A percentile compares a stretch with the other conserved stretches of the same genome.
phyloP scores from a whole-genome alignment of 768 basidiomycete species.

The Cubamyces lactineus region DNA sequence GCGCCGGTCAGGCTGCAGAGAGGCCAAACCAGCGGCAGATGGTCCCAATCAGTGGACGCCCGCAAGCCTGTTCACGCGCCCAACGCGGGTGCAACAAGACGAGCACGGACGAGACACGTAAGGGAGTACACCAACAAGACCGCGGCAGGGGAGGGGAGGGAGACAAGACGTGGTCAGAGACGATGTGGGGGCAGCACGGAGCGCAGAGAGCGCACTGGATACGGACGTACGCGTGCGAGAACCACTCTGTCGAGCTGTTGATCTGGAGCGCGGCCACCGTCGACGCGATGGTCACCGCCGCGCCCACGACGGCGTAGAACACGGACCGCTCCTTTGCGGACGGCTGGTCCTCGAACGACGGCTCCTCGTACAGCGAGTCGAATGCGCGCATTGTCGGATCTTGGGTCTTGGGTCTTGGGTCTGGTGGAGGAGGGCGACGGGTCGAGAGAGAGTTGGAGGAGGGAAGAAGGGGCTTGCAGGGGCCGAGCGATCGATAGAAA shows the following conservation, averaged over 20 bases:
- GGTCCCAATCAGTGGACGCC: conserved; percentile 5
- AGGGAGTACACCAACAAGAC: background rate
- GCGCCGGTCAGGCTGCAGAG: background rate
- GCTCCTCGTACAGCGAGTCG: conserved; percentile 23
- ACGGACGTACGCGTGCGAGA: conserved; percentile 26
- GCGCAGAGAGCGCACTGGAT: background rate
- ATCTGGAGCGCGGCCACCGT: conserved; percentile 23
- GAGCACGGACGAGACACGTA: background rate
- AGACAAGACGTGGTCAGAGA: conserved; percentile 5
- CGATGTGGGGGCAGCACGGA: background rate
- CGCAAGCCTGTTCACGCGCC: conserved; percentile 9
- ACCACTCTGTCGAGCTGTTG: conserved; percentile 14
- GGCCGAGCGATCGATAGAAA: too few relatives aligned
- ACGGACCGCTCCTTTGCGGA: conserved; percentile 18
- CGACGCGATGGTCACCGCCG: conserved; percentile 24
- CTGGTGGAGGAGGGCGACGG: background rate
- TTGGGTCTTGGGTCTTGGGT: background rate
- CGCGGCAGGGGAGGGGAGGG: background rate
- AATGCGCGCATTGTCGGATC: conserved; percentile 20
- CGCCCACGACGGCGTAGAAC: conserved; percentile 19
- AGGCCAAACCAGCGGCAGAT: conserved; percentile 9
- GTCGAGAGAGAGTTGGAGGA: background rate
- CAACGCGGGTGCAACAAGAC: background rate
- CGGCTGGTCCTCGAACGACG: conserved; percentile 18
- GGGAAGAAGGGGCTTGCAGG: too few relatives aligned